Base-by-base conservation (phyloP, 2,329 filamentous ascomycete species). In the Macroventuria anomochaeta region DNA sequence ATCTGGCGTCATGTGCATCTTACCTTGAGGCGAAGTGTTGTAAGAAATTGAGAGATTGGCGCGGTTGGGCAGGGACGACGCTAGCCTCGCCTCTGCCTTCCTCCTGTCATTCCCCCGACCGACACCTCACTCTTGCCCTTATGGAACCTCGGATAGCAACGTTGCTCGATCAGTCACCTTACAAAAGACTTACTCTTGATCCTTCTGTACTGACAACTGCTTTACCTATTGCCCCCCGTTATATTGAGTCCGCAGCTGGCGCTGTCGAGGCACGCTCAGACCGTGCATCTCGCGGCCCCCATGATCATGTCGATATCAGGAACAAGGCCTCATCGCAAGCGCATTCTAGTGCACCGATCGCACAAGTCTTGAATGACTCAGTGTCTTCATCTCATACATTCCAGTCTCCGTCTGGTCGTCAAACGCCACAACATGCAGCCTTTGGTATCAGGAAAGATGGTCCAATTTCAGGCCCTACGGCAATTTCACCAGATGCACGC, bases 341-440 rank as follows among this genome's bases (percentile, higher is more conserved):
- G 23, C 47, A 63, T 38, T 50, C 73, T 7, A 57, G 65, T 34
- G 71, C 69, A 3, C 73, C 74, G 1, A 66, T 76, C 33, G 71
- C 70, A 26, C 68, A 68, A 46, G 72, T 75, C 2, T 48, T 72
- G 31, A 74, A 75, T 46, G 55, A 69, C 26, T 67, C 69, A 13
- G 48, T 33, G 2, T 49, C 56, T 13, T 42, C 59, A 20, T 58
- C 58, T 5, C 47, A 36, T 12, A 36, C 23, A 2, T 18, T 56
- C n/a, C 64, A 63, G n/a, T 25, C 55, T n/a, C 28, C 50, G 5
- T 50, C 55, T 20, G 42, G 60, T 17, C 33, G 51, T 12, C 55
- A 55, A 32, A 47, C 46, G 7, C 42, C 60, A 15, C 50, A 63
- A 8, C 55, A 63, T 5, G 59, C 62, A 7, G 59, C 63, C 4